Evolutionary conservation across 306 rosid species (phyloP), one percentile per base, ranked within the genome.

Genomic region (Boehmeria nivea): DNA sequence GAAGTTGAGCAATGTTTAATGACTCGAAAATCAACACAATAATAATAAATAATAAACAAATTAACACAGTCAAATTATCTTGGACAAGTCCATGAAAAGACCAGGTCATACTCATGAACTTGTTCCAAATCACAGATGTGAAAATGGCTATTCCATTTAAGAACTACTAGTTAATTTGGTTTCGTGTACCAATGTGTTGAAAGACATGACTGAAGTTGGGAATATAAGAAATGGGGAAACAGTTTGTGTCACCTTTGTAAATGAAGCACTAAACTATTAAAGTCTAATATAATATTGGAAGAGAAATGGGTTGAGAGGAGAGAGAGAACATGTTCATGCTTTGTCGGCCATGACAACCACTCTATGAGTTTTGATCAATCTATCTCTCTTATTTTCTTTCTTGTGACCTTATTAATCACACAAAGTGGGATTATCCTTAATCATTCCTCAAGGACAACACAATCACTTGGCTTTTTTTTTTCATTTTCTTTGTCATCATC

Each of bases 351-450:
- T 43, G 43, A 46, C 27, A 50, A 12, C 28, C 40, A 16, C 46
- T 40, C 46, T 40, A 14, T 11, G 15, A 12, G 4, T 40, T 10
- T 40, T 40, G n/a, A 40, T 40, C 17, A 8, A 3, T 40, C 13
- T 40, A 5, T 57, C 44, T 49, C 44, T 19, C 42, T 44, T 8
- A 3, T 38, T 17, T 28, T 21, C 44, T 42, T 27, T 21, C 56
- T 49, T 53, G 17, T 21, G 28, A 21, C 26, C 49, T 43, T 18
- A 17, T 61, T 53, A 42, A 57, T 59, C 59, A 45, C 63, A 59
- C 54, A 53, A 49, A 59, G 71, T 65, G 71, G 63, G 62, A 71
- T 65, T 51, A 22, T 59, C 42, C 19, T 8, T 26, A 63, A 64
- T 65, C 67, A 59, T 71, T 71, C 26, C 44, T 53, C 45, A 3